Base-by-base conservation (phyloP, 169 alveolate species). In the Plasmodium billcollinsi region DNA sequence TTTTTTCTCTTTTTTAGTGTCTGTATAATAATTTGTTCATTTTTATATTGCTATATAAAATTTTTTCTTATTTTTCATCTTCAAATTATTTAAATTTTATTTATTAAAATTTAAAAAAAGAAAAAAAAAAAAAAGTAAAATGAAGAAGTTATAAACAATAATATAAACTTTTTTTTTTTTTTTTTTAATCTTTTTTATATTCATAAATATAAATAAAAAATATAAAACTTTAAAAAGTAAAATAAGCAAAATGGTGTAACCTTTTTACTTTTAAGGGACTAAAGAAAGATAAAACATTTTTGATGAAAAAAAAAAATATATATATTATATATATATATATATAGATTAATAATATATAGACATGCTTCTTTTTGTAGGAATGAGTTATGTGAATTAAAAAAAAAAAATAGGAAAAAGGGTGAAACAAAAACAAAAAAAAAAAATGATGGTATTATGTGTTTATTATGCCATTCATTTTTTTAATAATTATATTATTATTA, bases 1-100 rank as follows among this genome's bases (percentile, higher is more conserved):
- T 78, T 76, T 76, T 75, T 76, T 76, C 66, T 66, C 89, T 65
- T 78, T 78, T 78, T 78, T 78, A 78, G 80, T 78, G 54, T 66
- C 66, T 66, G 71, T 67, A 50, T 66, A 67, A 43, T 78, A 78
- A 78, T 78, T 78, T 78, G 89, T 78, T 56, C 89, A 65, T 78
- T 78, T 66, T 49, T 70, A 78, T 78, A n/a, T 56, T 65, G 66
- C 65, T 65, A 15, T 78, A 67, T 15, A 65, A 76, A 50, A 45
- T 65, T 65, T 6, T 43, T 65, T 76, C 66, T 76, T 65, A 65
- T 76, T 65, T 52, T 73, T 21, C 39, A 73, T 62, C 39, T 54
- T 61, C 24, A 73, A 26, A 73, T 73, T 18, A 39, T 29, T 54
- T 74, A 24, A 75, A 61, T 45, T 75, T 62, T 75, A 61, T 75